Base-by-base conservation (phyloP, 768 basidiomycete species). In the Amylocystis lapponica region DNA sequence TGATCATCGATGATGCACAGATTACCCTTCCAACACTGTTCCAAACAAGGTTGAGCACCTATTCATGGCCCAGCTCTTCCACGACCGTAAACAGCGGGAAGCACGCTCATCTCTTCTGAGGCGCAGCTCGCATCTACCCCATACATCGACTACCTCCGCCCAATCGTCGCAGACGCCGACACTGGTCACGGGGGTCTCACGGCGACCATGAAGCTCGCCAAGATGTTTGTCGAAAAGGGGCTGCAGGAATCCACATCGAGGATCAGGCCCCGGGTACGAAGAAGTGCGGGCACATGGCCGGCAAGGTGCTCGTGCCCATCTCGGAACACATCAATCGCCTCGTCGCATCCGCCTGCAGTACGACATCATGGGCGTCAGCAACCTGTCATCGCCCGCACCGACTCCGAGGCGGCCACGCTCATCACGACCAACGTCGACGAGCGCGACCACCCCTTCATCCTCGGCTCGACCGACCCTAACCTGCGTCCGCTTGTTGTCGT, bases 181-280 rank as follows among this genome's bases (percentile, higher is more conserved):
- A 98, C 96, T 19, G 95, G 95, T 5, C 95, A 98, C 60, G 95
- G 95, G 56, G 95, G 95, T 49, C 70, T 98, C 54, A 97, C 94
- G n/a, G 93, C 96, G 14, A 82, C 91, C 48, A 95, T 98, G 91
- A 98, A 97, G 69, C 81, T 99, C 48, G 81, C 96, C 46, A 99
- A 99, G 69, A 82, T 99, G 78, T 97, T 99, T 60, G 92, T 97
- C 51, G 96, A 99, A 69, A 89, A 92, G 56, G 95, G 96, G 96
- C 96, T 0, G 94, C 96, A 13, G 96, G 95, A 17, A 91, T 99
- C 41, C 96, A 99, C 63, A 75, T 99, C 59, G 96, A 99, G 59
- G 96, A 99, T 58, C 96, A 99, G 64, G 94, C 93, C 11, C 85
- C 94, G 0, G 93, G 94, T 17, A 96, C 95, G 16, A 97, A 99